Percentiles rank a stretch among this genome's conserved stretches.
Evolutionary conservation across 1,284 basidiomycete species (phyloP).

Genomic region (Pyrrhoderma lamaoense): DNA sequence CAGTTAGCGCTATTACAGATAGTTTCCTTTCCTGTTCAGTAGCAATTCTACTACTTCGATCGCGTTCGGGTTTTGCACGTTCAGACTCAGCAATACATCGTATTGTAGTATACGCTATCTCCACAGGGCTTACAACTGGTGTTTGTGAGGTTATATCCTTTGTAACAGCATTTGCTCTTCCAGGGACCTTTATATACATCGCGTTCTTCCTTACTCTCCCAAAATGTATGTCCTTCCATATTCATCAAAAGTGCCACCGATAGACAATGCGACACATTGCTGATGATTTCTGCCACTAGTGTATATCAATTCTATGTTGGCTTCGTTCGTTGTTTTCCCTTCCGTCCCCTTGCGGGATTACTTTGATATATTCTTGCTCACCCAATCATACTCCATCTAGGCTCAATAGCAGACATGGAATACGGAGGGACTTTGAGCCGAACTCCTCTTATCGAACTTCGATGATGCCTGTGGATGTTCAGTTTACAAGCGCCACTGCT

Average conservation of each 20-base stretch:
- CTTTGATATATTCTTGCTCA: too few relatives aligned
- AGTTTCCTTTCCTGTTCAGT: slow-evolving; percentile 1
- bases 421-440: too few relatives aligned
- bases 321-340: background rate
- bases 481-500: too few relatives aligned
- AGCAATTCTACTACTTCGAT: background rate
- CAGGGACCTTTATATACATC: slow-evolving; percentile 1
- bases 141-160: slow-evolving; percentile 2
- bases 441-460: too few relatives aligned
- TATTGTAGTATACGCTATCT: slow-evolving; percentile 6
- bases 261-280: too few relatives aligned
- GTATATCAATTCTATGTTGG: slow-evolving; percentile 1
- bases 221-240: background rate
- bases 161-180: background rate
- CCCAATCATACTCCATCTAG: too few relatives aligned
- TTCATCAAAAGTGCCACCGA: too few relatives aligned
- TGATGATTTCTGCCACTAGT: background rate
- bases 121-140: slow-evolving; percentile 5
- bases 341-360: too few relatives aligned
- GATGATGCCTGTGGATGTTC: too few relatives aligned
- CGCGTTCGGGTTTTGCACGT: slow-evolving; percentile 2
- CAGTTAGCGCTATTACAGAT: background rate
- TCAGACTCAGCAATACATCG: slow-evolving; percentile 5
- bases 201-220: background rate
- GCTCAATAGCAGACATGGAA: too few relatives aligned